These are phyloP conservation scores for Boletus rubroflammeus DNA, from an alignment of 768 basidiomycete species.

Conservation along the genomic window DNA sequence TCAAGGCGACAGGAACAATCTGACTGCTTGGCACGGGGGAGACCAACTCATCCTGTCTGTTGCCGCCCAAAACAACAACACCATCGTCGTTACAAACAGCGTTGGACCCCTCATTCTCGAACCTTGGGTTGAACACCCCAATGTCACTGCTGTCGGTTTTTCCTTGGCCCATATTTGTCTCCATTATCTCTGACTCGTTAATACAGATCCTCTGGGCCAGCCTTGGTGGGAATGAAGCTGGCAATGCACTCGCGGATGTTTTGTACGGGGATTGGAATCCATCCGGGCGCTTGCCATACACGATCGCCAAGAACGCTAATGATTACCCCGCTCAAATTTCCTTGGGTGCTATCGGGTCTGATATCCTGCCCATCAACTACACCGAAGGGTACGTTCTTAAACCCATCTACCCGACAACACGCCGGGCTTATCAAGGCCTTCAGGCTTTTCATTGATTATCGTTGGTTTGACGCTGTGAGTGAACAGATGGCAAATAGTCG, in stretches of 20 bases:
- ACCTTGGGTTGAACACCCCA: constrained; percentile 72
- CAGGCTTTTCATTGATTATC: constrained; percentile 67
- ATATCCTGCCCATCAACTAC: constrained; percentile 54
- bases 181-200: constrained; percentile 11
- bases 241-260: constrained; percentile 73
- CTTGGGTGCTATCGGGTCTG: constrained; percentile 21
- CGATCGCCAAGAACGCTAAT: constrained; percentile 56
- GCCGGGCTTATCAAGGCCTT: background rate
- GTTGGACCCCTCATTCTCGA: constrained; percentile 72
- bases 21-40: constrained; percentile 38
- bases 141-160: constrained; percentile 60
- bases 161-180: constrained; percentile 24
- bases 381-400: constrained; percentile 41
- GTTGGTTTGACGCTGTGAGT: constrained; percentile 64
- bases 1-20: constrained; percentile 35
- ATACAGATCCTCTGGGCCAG: constrained; percentile 46
- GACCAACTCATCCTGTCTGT: constrained; percentile 47
- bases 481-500: background rate
- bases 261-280: constrained; percentile 78
- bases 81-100: constrained; percentile 75
- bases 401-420: too few relatives aligned
- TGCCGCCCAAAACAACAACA: constrained; percentile 69
- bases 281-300: constrained; percentile 65
- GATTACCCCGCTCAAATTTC: constrained; percentile 50
- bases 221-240: constrained; percentile 71